Base-by-base conservation (phyloP, 1,284 basidiomycete genomes). In the Fomitopsis betulina region DNA sequence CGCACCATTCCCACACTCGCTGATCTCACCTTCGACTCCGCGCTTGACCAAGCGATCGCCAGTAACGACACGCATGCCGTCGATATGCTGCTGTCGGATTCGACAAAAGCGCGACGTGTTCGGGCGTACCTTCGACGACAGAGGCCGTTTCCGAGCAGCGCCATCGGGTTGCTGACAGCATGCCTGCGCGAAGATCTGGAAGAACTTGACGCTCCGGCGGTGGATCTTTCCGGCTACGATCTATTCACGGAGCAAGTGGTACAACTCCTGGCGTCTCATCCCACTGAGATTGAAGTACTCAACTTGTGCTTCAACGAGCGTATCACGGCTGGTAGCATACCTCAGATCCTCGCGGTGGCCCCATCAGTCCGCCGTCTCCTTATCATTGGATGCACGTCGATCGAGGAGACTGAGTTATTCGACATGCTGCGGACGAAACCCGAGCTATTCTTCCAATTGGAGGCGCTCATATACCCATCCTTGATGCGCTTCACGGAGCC, bases 381-480 rank as follows among this genome's bases (percentile, higher is more conserved):
- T 17, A 54, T 75, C 35, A 58, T 74, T 17, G 65, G 59, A 10
- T 68, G 66, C 51, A 63, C 68, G 9, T 54, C 58, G 2, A 61
- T 75, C 38, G 38, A 62, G 30, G 56, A 62, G 15, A 57, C 58
- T 1, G 65, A 70, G 8, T 55, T 75, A 17, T 52, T 54, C 30
- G 19, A 57, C 7, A 61, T 74, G 10, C 33, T 72, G 6, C 25
- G 17, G 5, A 40, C 57, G 15, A 30, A 68, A 3, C 68, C 71
- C 0, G 21, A 60, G 17, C 62, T 71, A 1, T 72, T 72, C 56
- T 54, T 59, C 35, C 45, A 52, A 23, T 35, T 75, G 15, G 68
- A 72, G 27, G 67, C 66, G 12, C 57, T 74, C 51, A 56, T 71
- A 21, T 72, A 74, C 43, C 67, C 68, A 1, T 39, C 57, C 2